Percentiles rank a stretch among this genome's conserved stretches.
phyloP scores from a whole-genome alignment of 495 filamentous ascomycete species.

The Hypoxylon rickii region DNA sequence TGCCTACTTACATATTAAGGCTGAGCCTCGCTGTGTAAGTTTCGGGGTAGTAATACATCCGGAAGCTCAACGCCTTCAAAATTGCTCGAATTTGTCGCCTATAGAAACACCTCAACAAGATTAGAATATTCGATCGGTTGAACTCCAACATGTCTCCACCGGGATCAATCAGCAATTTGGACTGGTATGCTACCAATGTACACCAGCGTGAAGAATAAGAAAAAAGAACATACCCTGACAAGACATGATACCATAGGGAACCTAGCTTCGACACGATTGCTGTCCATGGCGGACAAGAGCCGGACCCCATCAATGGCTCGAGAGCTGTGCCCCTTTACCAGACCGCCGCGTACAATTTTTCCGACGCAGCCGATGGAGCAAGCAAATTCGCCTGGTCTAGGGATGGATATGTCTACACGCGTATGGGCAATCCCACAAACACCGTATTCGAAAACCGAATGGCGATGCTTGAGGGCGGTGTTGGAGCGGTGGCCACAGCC shows the following conservation, averaged over 20 bases:
- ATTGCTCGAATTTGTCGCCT: not conserved
- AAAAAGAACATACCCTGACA: conserved; percentile 22
- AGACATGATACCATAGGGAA: conserved; percentile 27
- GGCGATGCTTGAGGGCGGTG: conserved; percentile 49
- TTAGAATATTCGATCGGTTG: not conserved
- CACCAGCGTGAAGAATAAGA: not conserved
- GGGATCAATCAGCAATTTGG: conserved; percentile 39
- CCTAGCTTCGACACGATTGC: conserved; percentile 47
- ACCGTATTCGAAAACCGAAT: conserved; percentile 48
- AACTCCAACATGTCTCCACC: conserved; percentile 33
- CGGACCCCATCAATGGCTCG: conserved; percentile 48
- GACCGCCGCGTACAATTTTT: conserved; percentile 49
- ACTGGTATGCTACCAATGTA: conserved; percentile 38
- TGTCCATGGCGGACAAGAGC: conserved; percentile 48
- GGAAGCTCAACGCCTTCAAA: not conserved
- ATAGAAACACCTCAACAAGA: conserved; percentile 4
- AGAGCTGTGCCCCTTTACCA: conserved; percentile 48
- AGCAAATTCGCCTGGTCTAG: conserved; percentile 49
- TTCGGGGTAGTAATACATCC: not conserved
- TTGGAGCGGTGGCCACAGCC: conserved; percentile 48
- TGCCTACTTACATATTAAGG: conserved; percentile 23
- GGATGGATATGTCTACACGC: conserved; percentile 50
- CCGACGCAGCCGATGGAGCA: conserved; percentile 49
- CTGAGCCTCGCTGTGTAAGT: conserved; percentile 15
- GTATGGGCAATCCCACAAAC: conserved; percentile 50